These are phyloP conservation scores for Penstemon eatonii DNA, from an alignment of 257 asterid genomes.

Conservation along the genomic window DNA sequence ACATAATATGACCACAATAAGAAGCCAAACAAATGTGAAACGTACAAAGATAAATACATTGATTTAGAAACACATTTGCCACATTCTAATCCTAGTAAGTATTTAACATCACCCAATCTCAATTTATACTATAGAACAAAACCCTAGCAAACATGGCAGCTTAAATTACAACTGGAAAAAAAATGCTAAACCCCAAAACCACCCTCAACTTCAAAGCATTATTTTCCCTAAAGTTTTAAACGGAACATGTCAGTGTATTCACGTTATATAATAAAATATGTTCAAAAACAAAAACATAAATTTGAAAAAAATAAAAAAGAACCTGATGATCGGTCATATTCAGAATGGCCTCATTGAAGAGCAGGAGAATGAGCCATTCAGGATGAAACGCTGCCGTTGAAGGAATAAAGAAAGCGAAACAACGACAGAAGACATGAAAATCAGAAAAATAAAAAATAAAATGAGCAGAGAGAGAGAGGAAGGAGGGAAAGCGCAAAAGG, in stretches of 20 bases:
- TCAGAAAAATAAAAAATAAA: not conserved
- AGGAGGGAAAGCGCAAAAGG: constrained; percentile 17
- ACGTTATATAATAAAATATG: too few species aligned
- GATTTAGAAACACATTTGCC: not conserved
- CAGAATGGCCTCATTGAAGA: constrained; percentile 42
- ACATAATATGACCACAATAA: too few species aligned
- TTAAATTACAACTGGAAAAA: constrained; percentile 24
- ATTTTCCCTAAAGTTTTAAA: not conserved
- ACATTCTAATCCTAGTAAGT: not conserved
- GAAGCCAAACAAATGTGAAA: too few species aligned
- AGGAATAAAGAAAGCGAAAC: constrained; percentile 27
- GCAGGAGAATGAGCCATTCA: constrained; percentile 28
- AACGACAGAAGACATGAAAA: constrained; percentile 36
- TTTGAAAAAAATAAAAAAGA: not conserved
- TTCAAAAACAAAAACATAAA: not conserved
- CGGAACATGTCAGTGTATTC: too few species aligned
- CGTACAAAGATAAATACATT: too few species aligned
- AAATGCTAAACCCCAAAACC: not conserved
- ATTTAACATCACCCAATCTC: not conserved
- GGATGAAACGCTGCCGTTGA: constrained; percentile 32
- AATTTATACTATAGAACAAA: constrained; percentile 3
- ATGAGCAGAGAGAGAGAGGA: constrained; percentile 1
- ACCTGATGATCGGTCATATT: constrained; percentile 48
- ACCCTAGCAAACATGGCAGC: constrained; percentile 38
- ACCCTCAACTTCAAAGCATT: constrained; percentile 20